Conservation (phyloP, 1,139 yeast genomes). For the Saccharomyces pastorianus region DNA sequence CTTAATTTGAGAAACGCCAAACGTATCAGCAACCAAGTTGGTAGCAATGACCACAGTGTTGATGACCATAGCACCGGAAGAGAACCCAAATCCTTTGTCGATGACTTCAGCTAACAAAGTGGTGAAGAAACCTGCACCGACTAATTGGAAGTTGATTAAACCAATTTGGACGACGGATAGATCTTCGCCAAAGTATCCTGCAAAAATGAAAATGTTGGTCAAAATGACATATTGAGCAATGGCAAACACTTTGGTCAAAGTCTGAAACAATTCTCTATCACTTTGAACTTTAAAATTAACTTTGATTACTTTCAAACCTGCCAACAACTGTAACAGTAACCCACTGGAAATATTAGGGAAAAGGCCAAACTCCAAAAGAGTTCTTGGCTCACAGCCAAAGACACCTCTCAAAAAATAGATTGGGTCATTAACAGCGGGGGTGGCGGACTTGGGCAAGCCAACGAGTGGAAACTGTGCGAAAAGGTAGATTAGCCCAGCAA, state of each 20-base stretch:
- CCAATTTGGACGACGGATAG: conserved; percentile 30
- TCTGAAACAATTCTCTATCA: conserved; percentile 81
- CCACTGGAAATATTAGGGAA: conserved; percentile 62
- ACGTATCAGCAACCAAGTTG: conserved; percentile 55
- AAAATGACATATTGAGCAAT: conserved; percentile 36
- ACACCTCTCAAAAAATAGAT: conserved; percentile 63
- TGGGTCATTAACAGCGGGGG: conserved; percentile 52
- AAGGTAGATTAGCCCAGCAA: conserved; percentile 57
- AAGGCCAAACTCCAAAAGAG: conserved; percentile 77
- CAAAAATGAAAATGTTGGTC: conserved; percentile 45
- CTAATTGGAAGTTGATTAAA: conserved; percentile 57
- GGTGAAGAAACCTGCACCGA: conserved; percentile 52
- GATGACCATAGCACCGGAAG: conserved; percentile 70
- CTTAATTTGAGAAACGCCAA: conserved; percentile 55
- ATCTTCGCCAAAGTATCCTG: conserved; percentile 60
- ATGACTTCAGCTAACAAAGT: conserved; percentile 68
- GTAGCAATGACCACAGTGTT: conserved; percentile 60
- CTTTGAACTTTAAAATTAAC: conserved; percentile 62
- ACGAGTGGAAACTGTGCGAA: conserved; percentile 63
- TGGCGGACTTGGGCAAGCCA: conserved; percentile 58
- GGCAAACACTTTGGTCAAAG: conserved; percentile 71
- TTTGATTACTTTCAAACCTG: conserved; percentile 62
- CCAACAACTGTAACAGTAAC: conserved; percentile 70
- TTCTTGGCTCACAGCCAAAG: conserved; percentile 62
- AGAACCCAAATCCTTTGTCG: conserved; percentile 88